phyloP scores from a whole-genome alignment of 179 eudicot species.

The Drosera spatulata region DNA sequence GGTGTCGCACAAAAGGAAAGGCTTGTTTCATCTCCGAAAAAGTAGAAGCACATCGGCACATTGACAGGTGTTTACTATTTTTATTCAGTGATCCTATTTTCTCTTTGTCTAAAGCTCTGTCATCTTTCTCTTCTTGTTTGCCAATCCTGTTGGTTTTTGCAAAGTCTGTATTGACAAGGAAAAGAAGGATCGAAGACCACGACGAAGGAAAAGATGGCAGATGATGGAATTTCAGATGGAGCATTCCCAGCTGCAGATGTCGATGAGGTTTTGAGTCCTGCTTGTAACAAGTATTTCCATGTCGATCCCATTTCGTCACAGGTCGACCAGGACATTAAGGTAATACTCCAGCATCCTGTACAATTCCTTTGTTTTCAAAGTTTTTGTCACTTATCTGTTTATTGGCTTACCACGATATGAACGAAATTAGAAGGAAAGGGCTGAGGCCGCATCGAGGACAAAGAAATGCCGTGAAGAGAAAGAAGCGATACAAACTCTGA shows the following conservation, averaged over 20 bases:
- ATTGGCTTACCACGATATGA: not conserved
- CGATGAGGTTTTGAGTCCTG: slow-evolving; percentile 17
- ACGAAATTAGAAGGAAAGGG: slow-evolving; percentile 16
- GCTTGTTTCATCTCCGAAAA: too few relatives aligned
- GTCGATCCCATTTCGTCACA: slow-evolving; percentile 24
- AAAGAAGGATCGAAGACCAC: too few relatives aligned
- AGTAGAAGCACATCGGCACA: too few relatives aligned
- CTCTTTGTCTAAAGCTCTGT: too few relatives aligned
- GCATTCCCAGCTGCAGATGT: slow-evolving; percentile 27
- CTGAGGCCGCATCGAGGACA: slow-evolving; percentile 9
- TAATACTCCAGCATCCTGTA: not conserved
- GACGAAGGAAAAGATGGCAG: slow-evolving; percentile 10
- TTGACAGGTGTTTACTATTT: too few relatives aligned
- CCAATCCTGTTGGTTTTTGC: too few relatives aligned
- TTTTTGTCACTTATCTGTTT: not conserved
- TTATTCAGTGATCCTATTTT: too few relatives aligned
- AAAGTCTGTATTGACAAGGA: too few relatives aligned
- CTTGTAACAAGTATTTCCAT: slow-evolving; percentile 11
- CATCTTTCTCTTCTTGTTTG: too few relatives aligned
- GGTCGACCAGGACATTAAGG: slow-evolving; percentile 17
- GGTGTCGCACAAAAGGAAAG: too few relatives aligned
- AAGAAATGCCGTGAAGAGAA: slow-evolving; percentile 16
- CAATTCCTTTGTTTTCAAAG: not conserved
- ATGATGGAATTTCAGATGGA: slow-evolving; percentile 9
- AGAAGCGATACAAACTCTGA: slow-evolving; percentile 33